Evolutionary conservation across 2,329 filamentous ascomycete species (phyloP), one percentile per base, ranked within the genome.

Genomic region (Pseudogymnoascus sp.): DNA sequence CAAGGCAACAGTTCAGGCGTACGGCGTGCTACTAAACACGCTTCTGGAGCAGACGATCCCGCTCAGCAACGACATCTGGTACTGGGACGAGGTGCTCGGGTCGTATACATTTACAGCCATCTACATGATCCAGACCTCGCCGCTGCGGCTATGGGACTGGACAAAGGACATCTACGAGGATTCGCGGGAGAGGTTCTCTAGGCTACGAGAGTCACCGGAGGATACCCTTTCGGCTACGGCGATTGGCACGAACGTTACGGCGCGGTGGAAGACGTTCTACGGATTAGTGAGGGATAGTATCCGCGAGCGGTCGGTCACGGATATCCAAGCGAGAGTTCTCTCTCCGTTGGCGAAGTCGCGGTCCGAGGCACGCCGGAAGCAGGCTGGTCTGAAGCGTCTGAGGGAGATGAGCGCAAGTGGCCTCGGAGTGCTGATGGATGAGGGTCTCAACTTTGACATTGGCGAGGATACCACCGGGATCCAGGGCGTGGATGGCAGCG

Each of bases 1-100:
- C 76, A 99, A 97, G 75, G 93, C 93, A 4, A 90, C 93, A 0
- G 86, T 93, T n/a, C 93, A 97, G 72, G 87, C 89, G 1, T 96
- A 96, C 71, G 93, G 93, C 3, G 78, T 90, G 60, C 82, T 96
- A 42, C 79, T 97, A 68, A 87, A 87, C 69, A 86, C 84, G 0
- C 81, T 97, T 3, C 77, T 97, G 10, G 88, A 93, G 63, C 89
- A 95, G 70, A 96, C 92, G 10, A 86, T 93, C 10, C 88, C 88
- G 0, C 76, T 99, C 17, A 90, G 87, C 69, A 87, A 96, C 68
- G 92, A 96, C 69, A 87, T 96, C 23, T 93, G 89, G 86, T 97
- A 97, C 74, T 99, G 95, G 95, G 91, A 96, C 71, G 89, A 95
- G 68, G 83, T 97, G 1, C 78, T 96, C 31, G 84, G 85, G 9